These are phyloP conservation scores for Sechiopsis laciniata DNA, from an alignment of 306 rosid species.

Conservation along the genomic window DNA sequence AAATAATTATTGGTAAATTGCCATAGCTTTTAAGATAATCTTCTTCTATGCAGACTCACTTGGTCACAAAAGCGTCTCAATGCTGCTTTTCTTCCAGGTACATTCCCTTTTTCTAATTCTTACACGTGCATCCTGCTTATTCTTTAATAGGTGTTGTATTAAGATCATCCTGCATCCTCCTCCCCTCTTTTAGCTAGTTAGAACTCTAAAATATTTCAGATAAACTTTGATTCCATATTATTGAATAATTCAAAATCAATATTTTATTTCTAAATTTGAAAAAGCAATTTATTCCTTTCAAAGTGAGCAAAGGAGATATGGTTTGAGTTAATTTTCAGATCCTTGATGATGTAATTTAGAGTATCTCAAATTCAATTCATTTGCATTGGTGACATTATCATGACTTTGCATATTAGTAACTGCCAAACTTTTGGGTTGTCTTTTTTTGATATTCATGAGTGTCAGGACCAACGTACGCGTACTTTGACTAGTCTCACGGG, in stretches of 20 bases:
- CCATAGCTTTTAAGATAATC: conserved; percentile 16
- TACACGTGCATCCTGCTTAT: neutral
- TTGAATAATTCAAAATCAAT: too few species aligned
- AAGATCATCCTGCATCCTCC: neutral
- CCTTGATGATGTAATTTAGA: too few species aligned
- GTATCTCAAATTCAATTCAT: too few species aligned
- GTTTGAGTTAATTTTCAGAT: neutral
- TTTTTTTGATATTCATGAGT: too few species aligned
- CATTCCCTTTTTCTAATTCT: neutral
- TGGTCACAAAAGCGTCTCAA: too few species aligned
- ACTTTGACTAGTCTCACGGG: too few species aligned
- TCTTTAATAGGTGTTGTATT: neutral
- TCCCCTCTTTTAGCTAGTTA: neutral
- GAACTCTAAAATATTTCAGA: neutral
- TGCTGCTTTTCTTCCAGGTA: too few species aligned
- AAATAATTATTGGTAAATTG: neutral
- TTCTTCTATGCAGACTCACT: too few species aligned
- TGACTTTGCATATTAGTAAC: neutral
- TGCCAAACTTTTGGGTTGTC: too few species aligned
- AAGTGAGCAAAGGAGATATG: neutral
- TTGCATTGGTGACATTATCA: neutral
- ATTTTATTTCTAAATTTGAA: neutral
- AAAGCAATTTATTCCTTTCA: neutral
- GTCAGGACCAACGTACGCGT: too few species aligned
- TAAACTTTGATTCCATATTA: neutral